phyloP scores from a whole-genome alignment of 768 basidiomycete species.

The Leccinum longicurvipes region DNA sequence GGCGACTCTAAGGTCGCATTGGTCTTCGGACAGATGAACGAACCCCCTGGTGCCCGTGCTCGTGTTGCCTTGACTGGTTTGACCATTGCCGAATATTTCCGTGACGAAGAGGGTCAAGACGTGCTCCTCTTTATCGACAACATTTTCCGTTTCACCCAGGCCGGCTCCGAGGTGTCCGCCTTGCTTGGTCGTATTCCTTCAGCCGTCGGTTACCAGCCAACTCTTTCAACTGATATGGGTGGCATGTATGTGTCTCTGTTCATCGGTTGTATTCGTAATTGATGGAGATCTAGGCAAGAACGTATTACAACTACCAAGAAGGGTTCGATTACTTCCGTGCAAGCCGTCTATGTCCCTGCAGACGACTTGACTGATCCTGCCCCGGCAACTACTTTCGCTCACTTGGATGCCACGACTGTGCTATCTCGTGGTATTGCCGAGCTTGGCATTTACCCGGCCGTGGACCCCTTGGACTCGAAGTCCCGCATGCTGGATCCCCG shows the following conservation, averaged over 20 bases:
- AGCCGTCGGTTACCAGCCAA: conserved; percentile 99
- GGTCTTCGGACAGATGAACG: conserved; percentile 99
- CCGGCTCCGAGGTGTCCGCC: conserved; percentile 99
- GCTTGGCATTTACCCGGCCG: conserved; percentile 99
- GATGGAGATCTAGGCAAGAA: conserved; percentile 70
- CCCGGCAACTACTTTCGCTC: conserved; percentile 98
- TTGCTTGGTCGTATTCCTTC: conserved; percentile 99
- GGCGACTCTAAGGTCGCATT: conserved; percentile 99
- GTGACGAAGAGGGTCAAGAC: conserved; percentile 99
- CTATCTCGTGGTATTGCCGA: conserved; percentile 99
- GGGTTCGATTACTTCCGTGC: conserved; percentile 99
- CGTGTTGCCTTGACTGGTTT: conserved; percentile 99
- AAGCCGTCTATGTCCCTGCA: conserved; percentile 99
- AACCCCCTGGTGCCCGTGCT: conserved; percentile 99
- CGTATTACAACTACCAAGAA: conserved; percentile 99
- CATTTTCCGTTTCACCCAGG: conserved; percentile 99
- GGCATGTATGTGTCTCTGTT: conserved; percentile 67
- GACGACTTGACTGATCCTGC: conserved; percentile 99
- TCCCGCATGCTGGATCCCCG: conserved; percentile 99
- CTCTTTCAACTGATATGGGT: conserved; percentile 99
- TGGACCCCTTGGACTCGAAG: conserved; percentile 99
- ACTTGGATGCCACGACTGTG: conserved; percentile 99
- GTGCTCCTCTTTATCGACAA: conserved; percentile 99
- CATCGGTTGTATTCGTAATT: background rate
- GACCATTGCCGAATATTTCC: conserved; percentile 99